A percentile compares a stretch with the other conserved stretches of the same genome.
Evolutionary conservation across 345 rosid species (phyloP).

Genomic region (Brassica juncea): DNA sequence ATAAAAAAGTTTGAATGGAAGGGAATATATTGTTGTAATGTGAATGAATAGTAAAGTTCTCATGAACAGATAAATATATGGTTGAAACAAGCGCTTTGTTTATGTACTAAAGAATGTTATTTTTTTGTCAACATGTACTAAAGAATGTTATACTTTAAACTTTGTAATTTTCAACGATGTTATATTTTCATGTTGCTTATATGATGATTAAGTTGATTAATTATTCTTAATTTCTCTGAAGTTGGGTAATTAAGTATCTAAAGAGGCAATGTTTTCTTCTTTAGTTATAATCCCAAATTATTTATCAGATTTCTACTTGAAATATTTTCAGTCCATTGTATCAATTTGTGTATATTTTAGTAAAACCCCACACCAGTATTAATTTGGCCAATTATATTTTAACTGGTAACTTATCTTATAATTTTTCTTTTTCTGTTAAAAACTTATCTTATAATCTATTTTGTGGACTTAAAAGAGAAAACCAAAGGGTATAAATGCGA

Average conservation of each 20-base stretch:
- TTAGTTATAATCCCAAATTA: too few species aligned
- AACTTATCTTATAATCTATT: not conserved
- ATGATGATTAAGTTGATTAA: not conserved
- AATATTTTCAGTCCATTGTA: not conserved
- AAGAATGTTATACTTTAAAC: too few species aligned
- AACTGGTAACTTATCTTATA: not conserved
- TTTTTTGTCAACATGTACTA: too few species aligned
- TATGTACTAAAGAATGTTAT: too few species aligned
- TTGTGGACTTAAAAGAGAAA: not conserved
- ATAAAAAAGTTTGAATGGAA: not conserved
- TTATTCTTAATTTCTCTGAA: not conserved
- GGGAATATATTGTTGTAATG: not conserved
- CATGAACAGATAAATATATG: not conserved
- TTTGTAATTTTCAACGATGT: too few species aligned
- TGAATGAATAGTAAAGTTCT: not conserved
- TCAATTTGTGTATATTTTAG: not conserved
- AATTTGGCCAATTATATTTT: not conserved
- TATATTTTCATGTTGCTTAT: not conserved
- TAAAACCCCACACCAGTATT: too few species aligned
- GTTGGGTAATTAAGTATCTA: not conserved
- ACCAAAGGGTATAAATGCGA: constrained; percentile 8
- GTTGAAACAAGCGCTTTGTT: not conserved
- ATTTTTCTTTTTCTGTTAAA: not conserved
- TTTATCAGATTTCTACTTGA: not conserved
- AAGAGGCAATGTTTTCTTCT: not conserved